These are phyloP conservation scores for Xylaria sp. DNA, from an alignment of 2,329 filamentous ascomycete species.

Conservation along the genomic window DNA sequence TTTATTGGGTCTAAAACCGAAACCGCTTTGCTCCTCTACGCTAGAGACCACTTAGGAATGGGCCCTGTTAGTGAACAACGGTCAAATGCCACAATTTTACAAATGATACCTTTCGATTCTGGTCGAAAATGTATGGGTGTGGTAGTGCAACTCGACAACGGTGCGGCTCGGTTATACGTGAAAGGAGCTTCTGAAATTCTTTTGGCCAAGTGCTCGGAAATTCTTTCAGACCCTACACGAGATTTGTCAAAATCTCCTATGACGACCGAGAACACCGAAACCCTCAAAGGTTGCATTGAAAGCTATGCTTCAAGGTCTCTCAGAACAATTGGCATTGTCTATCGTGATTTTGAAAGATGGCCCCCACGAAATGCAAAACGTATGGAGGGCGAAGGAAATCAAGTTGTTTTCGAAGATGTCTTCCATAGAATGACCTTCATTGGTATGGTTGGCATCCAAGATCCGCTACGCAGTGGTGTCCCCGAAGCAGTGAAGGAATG, in stretches of 20 bases:
- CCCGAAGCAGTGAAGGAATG: slow-evolving; percentile 73
- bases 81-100: slow-evolving; percentile 62
- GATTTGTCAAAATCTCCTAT: slow-evolving; percentile 52
- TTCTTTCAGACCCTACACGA: slow-evolving; percentile 55
- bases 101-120: slow-evolving; percentile 78
- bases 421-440: slow-evolving; percentile 72
- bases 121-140: slow-evolving; percentile 74
- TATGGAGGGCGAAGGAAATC: slow-evolving; percentile 60
- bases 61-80: slow-evolving; percentile 68
- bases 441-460: slow-evolving; percentile 79
- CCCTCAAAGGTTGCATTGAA: slow-evolving; percentile 71
- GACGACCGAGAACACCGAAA: slow-evolving; percentile 58
- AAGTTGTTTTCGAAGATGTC: slow-evolving; percentile 69
- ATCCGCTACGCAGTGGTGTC: slow-evolving; percentile 78
- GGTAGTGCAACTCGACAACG: slow-evolving; percentile 57
- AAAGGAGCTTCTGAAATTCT: slow-evolving; percentile 71
- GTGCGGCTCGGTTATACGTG: slow-evolving; percentile 61
- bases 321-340: slow-evolving; percentile 82
- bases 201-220: slow-evolving; percentile 59
- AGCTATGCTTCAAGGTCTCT: slow-evolving; percentile 80
- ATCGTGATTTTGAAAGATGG: slow-evolving; percentile 85
- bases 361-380: slow-evolving; percentile 69
- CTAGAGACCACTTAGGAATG: slow-evolving; percentile 70
- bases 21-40: slow-evolving; percentile 73
- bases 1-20: slow-evolving; percentile 83